These are phyloP conservation scores for Saitozyma sp. DNA, from an alignment of 768 basidiomycete species.

Conservation along the genomic window DNA sequence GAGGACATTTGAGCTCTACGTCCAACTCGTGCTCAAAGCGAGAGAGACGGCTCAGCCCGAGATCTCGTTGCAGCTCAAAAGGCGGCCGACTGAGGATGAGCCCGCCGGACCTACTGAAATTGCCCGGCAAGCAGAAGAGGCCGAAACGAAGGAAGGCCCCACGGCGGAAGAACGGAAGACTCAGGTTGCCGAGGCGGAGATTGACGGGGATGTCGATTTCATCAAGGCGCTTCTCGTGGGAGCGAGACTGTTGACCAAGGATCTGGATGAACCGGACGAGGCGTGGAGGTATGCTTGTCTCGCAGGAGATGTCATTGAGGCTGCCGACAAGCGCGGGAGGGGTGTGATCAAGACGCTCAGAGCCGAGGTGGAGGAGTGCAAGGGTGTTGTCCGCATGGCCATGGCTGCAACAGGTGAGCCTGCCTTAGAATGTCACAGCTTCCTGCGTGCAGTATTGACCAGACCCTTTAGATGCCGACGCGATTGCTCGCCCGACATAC, in stretches of 20 bases:
- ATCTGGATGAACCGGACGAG: conserved; percentile 62
- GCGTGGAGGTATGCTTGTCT: conserved; percentile 49
- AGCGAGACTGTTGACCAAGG: conserved; percentile 69
- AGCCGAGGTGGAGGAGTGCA: conserved; percentile 48
- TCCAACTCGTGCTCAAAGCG: conserved; percentile 80
- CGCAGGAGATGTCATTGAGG: conserved; percentile 57
- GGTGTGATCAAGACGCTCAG: conserved; percentile 14
- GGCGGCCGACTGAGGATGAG: conserved; percentile 35
- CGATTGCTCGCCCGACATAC: conserved; percentile 62
- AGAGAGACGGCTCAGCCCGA: conserved; percentile 61
- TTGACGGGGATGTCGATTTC: conserved; percentile 71
- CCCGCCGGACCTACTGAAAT: conserved; percentile 15
- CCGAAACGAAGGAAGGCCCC: conserved; percentile 9
- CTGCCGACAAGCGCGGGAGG: conserved; percentile 58
- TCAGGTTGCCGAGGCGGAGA: conserved; percentile 49
- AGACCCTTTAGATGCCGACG: conserved; percentile 62
- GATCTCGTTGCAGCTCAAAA: conserved; percentile 45
- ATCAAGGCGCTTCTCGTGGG: conserved; percentile 77
- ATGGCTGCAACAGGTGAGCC: conserved; percentile 68
- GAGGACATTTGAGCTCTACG: conserved; percentile 75
- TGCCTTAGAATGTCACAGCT: background rate
- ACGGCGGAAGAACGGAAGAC: conserved; percentile 4
- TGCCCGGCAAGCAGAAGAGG: background rate
- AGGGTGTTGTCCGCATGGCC: conserved; percentile 70
- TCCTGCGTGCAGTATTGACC: background rate